Evolutionary conservation across 2,329 filamentous ascomycete species (phyloP).

Genomic region (Botrytis elliptica): DNA sequence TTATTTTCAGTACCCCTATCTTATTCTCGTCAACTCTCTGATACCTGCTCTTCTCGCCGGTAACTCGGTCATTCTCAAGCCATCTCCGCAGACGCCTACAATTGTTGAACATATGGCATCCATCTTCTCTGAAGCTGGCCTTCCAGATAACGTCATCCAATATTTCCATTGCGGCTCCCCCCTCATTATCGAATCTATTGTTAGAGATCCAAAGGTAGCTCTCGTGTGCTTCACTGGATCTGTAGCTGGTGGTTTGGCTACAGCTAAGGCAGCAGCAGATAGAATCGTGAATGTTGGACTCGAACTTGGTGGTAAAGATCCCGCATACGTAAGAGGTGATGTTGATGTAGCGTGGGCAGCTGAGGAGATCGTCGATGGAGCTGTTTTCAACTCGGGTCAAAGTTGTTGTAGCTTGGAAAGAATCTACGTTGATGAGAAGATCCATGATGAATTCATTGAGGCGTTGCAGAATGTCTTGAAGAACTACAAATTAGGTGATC

Average conservation of each 20-base stretch:
- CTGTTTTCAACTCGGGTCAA: conserved; percentile 98
- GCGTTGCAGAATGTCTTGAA: conserved; percentile 77
- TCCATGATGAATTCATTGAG: conserved; percentile 79
- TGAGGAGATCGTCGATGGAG: conserved; percentile 90
- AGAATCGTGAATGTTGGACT: conserved; percentile 83
- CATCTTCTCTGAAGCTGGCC: conserved; percentile 75
- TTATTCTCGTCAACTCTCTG: conserved; percentile 89
- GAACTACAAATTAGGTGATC: conserved; percentile 85
- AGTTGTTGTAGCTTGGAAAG: conserved; percentile 93
- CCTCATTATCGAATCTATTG: conserved; percentile 71
- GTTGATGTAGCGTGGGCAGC: conserved; percentile 90
- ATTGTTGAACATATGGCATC: conserved; percentile 80
- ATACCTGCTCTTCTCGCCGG: conserved; percentile 88
- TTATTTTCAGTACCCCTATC: conserved; percentile 75
- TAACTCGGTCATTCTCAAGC: conserved; percentile 90
- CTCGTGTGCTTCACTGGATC: conserved; percentile 93
- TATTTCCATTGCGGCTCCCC: conserved; percentile 88
- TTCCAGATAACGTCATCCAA: conserved; percentile 82
- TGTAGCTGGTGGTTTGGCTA: conserved; percentile 79
- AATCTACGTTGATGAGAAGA: conserved; percentile 82
- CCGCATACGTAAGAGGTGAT: conserved; percentile 82
- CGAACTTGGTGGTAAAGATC: conserved; percentile 92
- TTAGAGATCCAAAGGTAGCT: conserved; percentile 72
- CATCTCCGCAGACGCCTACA: conserved; percentile 91
- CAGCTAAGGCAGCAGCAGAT: conserved; percentile 81